Conservation (phyloP, 1,139 yeast species). For the Zygosaccharomyces pseudobailii region DNA sequence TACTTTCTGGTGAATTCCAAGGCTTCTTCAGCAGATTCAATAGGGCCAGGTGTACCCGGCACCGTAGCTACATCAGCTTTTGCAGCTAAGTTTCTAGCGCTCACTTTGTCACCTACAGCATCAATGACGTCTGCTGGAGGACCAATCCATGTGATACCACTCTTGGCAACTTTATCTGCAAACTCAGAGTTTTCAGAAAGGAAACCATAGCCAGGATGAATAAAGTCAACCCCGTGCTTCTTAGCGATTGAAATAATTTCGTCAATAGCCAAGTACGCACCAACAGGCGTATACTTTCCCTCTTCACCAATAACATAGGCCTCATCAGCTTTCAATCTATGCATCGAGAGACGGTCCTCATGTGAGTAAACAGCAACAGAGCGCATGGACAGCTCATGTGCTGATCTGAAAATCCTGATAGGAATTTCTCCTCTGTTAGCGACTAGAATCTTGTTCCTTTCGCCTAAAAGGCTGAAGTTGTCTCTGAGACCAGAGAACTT, state of each 20-base stretch:
- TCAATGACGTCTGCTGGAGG: slow-evolving; percentile 88
- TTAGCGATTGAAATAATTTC: slow-evolving; percentile 90
- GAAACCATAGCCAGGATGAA: slow-evolving; percentile 98
- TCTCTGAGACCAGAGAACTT: slow-evolving; percentile 40
- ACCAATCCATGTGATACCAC: slow-evolving; percentile 95
- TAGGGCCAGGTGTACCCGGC: slow-evolving; percentile 98
- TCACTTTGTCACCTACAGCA: slow-evolving; percentile 96
- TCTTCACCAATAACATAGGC: slow-evolving; percentile 86
- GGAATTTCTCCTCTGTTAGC: slow-evolving; percentile 97
- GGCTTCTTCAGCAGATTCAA: slow-evolving; percentile 76
- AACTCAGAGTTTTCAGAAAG: slow-evolving; percentile 91
- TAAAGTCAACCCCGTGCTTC: slow-evolving; percentile 85
- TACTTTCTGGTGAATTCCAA: slow-evolving; percentile 67
- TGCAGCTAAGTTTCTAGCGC: slow-evolving; percentile 84
- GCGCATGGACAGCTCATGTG: slow-evolving; percentile 95
- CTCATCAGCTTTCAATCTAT: slow-evolving; percentile 88
- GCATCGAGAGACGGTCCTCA: slow-evolving; percentile 94
- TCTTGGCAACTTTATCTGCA: slow-evolving; percentile 85
- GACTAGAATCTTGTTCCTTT: slow-evolving; percentile 66
- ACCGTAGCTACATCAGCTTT: slow-evolving; percentile 85
- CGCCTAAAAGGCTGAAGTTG: slow-evolving; percentile 42
- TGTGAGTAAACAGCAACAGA: slow-evolving; percentile 97
- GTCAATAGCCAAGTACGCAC: slow-evolving; percentile 92
- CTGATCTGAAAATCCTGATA: slow-evolving; percentile 87
- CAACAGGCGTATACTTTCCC: slow-evolving; percentile 92